Evolutionary conservation across 1,284 basidiomycete genomes (phyloP).

Genomic region (Trametes versicolor): DNA sequence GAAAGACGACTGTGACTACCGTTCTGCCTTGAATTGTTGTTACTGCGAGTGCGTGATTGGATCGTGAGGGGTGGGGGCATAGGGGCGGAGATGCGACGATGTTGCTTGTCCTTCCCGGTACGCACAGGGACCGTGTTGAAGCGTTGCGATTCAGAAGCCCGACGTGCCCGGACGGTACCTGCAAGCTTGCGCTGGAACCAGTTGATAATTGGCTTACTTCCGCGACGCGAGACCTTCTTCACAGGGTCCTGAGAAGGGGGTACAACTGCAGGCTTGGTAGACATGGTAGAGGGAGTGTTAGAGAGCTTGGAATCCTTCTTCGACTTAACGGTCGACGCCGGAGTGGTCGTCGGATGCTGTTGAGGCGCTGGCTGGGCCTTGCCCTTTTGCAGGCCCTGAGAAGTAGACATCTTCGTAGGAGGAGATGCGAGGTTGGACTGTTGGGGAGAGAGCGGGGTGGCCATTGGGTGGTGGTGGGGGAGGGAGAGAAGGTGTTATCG

Average conservation of each 20-base stretch:
- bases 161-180: constrained; percentile 65
- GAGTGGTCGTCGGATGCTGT: constrained; percentile 18
- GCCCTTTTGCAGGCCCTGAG: constrained; percentile 21
- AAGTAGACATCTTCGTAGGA: constrained; percentile 14
- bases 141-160: constrained; percentile 49
- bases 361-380: constrained; percentile 18
- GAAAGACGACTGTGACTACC: constrained; percentile 27
- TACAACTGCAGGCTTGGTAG: constrained; percentile 28
- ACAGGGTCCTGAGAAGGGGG: constrained; percentile 37
- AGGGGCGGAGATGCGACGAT: constrained; percentile 42
- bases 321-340: constrained; percentile 31
- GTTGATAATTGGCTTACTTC: constrained; percentile 89
- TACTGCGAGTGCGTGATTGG: constrained; percentile 32
- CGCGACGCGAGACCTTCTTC: constrained; percentile 68
- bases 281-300: constrained; percentile 24
- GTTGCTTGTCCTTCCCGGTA: constrained; percentile 40
- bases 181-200: constrained; percentile 92
- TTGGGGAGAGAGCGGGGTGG: constrained; percentile 27
- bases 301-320: constrained; percentile 39
- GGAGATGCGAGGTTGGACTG: constrained; percentile 17
- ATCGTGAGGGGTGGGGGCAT: constrained; percentile 37
- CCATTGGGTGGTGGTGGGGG: constrained; percentile 26
- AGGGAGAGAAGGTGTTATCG: constrained; percentile 16
- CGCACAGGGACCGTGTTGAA: constrained; percentile 33
- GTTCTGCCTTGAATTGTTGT: constrained; percentile 38